These are phyloP conservation scores for Paracamarosporium sp. DNA, from an alignment of 2,329 filamentous ascomycete genomes.

Conservation along the genomic window DNA sequence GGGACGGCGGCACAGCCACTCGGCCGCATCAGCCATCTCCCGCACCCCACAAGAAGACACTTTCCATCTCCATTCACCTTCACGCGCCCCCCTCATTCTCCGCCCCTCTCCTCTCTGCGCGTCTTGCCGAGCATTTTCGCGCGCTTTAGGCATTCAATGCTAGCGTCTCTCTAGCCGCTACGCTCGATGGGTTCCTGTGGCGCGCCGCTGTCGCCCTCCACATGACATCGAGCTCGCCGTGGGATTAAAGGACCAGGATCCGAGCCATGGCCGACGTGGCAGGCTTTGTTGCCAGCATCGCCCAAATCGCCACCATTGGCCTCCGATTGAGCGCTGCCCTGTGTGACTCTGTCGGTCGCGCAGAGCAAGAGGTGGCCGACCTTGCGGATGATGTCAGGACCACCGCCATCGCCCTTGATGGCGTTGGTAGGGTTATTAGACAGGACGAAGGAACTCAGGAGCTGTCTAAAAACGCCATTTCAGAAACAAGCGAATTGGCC, in stretches of 20 bases:
- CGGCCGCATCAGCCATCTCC: neutral
- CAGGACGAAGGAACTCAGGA: slow-evolving; percentile 18
- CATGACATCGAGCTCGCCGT: slow-evolving; percentile 5
- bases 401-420: slow-evolving; percentile 31
- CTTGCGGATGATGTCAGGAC: slow-evolving; percentile 34
- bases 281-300: slow-evolving; percentile 31
- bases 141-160: neutral
- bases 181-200: neutral
- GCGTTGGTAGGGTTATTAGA: slow-evolving; percentile 28
- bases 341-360: slow-evolving; percentile 28
- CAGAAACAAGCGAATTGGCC: slow-evolving; percentile 29
- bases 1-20: neutral
- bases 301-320: slow-evolving; percentile 32
- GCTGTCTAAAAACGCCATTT: slow-evolving; percentile 28
- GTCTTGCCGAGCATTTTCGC: neutral
- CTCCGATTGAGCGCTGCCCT: slow-evolving; percentile 29
- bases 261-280: slow-evolving; percentile 31
- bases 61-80: slow-evolving; percentile 5
- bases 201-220: slow-evolving; percentile 2
- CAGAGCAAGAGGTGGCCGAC: slow-evolving; percentile 30
- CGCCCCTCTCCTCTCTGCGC: slow-evolving; percentile 1
- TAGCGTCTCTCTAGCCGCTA: neutral
- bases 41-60: slow-evolving; percentile 2
- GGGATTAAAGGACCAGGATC: neutral
- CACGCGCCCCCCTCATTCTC: slow-evolving; percentile 7